These are phyloP conservation scores for Globisporangium nagaii DNA, from an alignment of 352 stramenopile genomes.

Conservation along the genomic window DNA sequence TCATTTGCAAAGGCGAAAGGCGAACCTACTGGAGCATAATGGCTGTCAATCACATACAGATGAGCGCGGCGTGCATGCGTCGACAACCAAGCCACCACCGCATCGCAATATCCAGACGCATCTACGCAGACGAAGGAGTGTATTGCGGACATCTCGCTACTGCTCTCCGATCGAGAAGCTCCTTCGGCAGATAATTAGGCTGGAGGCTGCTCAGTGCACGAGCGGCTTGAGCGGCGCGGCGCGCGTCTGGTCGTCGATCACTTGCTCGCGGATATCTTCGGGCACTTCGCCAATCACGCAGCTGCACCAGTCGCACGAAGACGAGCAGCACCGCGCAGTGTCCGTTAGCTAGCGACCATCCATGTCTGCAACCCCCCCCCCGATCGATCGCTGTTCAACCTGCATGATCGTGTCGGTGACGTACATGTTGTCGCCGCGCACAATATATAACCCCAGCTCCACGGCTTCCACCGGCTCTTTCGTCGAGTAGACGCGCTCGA, in stretches of 20 bases:
- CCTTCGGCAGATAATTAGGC: constrained; percentile 34
- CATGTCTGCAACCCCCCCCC: no score
- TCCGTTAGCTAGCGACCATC: neutral
- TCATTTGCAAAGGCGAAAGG: no score
- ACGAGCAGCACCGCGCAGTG: neutral
- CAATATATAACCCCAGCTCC: constrained; percentile 90
- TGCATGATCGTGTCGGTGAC: neutral
- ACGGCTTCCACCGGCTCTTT: constrained; percentile 88
- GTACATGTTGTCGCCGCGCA: constrained; percentile 93
- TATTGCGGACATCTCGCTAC: no score
- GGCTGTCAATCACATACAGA: no score
- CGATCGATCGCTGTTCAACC: no score
- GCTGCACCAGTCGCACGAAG: constrained; percentile 21
- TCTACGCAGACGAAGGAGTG: no score
- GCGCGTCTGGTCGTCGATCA: constrained; percentile 85
- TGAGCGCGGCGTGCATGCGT: no score
- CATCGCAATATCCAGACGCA: no score
- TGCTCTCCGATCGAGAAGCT: no score
- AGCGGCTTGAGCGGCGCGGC: constrained; percentile 89
- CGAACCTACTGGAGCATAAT: no score
- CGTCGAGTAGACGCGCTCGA: constrained; percentile 91
- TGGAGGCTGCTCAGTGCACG: constrained; percentile 87
- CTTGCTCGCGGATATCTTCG: constrained; percentile 84
- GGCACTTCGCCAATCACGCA: constrained; percentile 84
- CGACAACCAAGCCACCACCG: no score